These are phyloP conservation scores for Diversispora epigaea DNA, from an alignment of 192 early-diverging fungal species.

Conservation along the genomic window DNA sequence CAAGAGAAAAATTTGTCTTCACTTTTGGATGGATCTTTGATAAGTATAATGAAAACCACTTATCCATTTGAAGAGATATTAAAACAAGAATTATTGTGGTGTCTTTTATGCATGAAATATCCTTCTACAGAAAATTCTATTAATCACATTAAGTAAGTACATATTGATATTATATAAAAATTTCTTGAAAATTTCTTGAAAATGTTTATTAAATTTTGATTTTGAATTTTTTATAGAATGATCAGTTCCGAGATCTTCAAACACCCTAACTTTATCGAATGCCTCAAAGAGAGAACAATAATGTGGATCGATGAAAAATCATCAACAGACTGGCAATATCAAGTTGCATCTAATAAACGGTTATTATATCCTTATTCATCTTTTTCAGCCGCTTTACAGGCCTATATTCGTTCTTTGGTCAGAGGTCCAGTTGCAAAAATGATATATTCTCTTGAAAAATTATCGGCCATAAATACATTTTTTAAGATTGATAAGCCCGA, in stretches of 20 bases:
- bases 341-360: conserved; percentile 22
- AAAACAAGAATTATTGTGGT: conserved; percentile 26
- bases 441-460: conserved; percentile 13
- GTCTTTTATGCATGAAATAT: conserved; percentile 30
- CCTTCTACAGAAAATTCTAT: conserved; percentile 1
- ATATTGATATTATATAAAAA: not conserved
- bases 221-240: conserved; percentile 10
- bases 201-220: not conserved
- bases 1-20: conserved; percentile 3
- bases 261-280: not conserved
- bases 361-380: conserved; percentile 16
- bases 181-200: too few species aligned
- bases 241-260: not conserved
- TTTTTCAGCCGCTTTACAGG: conserved; percentile 19
- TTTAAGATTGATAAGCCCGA: not conserved
- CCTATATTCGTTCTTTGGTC: conserved; percentile 22
- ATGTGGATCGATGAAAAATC: conserved; percentile 19
- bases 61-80: conserved; percentile 32
- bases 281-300: not conserved
- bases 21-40: conserved; percentile 18
- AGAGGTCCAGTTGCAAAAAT: conserved; percentile 25
- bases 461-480: conserved; percentile 17
- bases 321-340: conserved; percentile 19
- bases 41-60: not conserved
- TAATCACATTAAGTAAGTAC: conserved; percentile 26